phyloP scores from a whole-genome alignment of 805 yeast genomes.

The Candida hungchunana region DNA sequence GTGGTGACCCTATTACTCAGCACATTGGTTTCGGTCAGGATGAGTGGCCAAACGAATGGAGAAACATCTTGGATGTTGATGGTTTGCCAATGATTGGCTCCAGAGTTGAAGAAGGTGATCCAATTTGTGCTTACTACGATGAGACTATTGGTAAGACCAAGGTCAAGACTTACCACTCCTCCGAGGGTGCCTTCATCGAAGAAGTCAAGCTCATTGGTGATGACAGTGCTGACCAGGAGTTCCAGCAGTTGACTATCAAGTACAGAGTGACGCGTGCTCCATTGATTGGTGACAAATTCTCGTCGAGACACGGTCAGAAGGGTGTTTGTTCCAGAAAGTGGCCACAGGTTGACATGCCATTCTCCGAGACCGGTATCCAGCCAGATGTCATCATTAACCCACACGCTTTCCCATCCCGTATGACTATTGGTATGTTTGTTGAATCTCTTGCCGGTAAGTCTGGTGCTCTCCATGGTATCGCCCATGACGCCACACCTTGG shows the following conservation, averaged over 20 bases:
- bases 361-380: constrained; percentile 91
- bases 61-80: constrained; percentile 80
- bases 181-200: constrained; percentile 92
- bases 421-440: constrained; percentile 99
- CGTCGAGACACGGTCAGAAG: constrained; percentile 97
- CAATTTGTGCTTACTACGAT: constrained; percentile 88
- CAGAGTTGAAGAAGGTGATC: constrained; percentile 91
- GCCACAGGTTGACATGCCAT: constrained; percentile 97
- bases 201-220: constrained; percentile 92
- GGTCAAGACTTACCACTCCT: constrained; percentile 87
- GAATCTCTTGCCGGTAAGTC: constrained; percentile 98
- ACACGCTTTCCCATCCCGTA: constrained; percentile 99
- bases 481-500: constrained; percentile 98
- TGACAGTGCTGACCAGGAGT: constrained; percentile 67
- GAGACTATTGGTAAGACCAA: constrained; percentile 88
- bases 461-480: constrained; percentile 95
- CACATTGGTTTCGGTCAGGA: constrained; percentile 94
- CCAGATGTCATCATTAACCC: constrained; percentile 98
- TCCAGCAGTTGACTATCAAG: constrained; percentile 83
- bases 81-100: constrained; percentile 91
- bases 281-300: constrained; percentile 94
- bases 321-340: constrained; percentile 98
- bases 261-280: constrained; percentile 90
- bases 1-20: constrained; percentile 93
- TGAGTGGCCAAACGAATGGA: constrained; percentile 90